Percentiles rank a stretch among this genome's conserved stretches.
phyloP scores from a whole-genome alignment of 2,329 filamentous ascomycete genomes.

The Trichophaea hybrida region DNA sequence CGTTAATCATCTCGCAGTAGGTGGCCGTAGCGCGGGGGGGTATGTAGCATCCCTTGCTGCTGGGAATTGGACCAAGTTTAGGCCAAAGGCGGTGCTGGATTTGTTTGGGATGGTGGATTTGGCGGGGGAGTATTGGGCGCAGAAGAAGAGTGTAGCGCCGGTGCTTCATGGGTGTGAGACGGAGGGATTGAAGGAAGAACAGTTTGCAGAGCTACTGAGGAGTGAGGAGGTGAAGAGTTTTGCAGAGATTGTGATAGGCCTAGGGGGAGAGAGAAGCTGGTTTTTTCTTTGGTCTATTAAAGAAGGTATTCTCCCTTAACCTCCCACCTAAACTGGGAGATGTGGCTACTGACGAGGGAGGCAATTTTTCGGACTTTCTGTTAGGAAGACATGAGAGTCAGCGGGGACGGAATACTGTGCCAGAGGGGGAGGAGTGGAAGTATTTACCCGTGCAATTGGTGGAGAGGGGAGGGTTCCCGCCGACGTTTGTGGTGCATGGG shows the following conservation, averaged over 20 bases:
- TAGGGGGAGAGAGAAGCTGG: not conserved
- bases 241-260: not conserved
- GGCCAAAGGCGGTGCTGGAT: not conserved
- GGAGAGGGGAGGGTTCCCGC: not conserved
- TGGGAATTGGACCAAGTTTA: not conserved
- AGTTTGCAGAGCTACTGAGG: not conserved
- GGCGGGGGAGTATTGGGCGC: not conserved
- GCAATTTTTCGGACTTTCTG: not conserved
- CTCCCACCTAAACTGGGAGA: not conserved
- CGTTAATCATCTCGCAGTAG: not conserved
- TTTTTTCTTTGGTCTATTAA: not conserved
- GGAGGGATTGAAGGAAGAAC: not conserved
- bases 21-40: not conserved
- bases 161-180: not conserved
- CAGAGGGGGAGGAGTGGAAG: not conserved
- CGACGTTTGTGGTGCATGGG: not conserved
- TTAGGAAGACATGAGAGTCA: not conserved
- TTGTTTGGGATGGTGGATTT: not conserved
- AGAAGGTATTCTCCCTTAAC: not conserved
- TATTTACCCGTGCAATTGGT: not conserved
- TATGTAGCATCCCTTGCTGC: not conserved
- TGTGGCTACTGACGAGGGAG: not conserved
- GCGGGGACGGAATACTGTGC: not conserved
- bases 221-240: not conserved
- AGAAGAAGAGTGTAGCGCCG: not conserved